Percentiles rank a stretch among this genome's conserved stretches.
phyloP scores from a whole-genome alignment of 768 basidiomycete genomes.

The Clitopilus hobsonii region DNA sequence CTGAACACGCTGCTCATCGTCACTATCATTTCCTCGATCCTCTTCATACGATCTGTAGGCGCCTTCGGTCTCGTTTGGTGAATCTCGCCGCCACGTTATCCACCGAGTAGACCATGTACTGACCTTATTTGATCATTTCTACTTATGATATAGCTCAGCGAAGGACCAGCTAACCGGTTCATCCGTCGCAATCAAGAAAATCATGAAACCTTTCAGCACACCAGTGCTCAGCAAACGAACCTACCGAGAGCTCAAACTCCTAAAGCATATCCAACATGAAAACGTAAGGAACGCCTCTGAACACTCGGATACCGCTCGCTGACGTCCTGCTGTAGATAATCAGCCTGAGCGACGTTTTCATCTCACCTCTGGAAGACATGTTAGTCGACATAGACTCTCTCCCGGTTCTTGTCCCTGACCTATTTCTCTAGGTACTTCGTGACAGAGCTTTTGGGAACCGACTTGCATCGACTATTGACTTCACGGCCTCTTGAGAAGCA shows the following conservation, averaged over 20 bases:
- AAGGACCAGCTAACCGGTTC: constrained; percentile 93
- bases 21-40: not conserved
- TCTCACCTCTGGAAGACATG: constrained; percentile 98
- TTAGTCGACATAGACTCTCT: constrained; percentile 32
- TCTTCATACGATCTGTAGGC: constrained; percentile 36
- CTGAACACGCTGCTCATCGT: constrained; percentile 2
- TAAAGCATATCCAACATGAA: constrained; percentile 98
- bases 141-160: constrained; percentile 57
- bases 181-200: constrained; percentile 99
- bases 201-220: constrained; percentile 99
- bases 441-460: constrained; percentile 96
- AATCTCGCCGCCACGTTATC: constrained; percentile 14
- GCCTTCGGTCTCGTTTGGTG: constrained; percentile 99
- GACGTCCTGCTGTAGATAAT: constrained; percentile 67
- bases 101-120: not conserved
- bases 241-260: constrained; percentile 94
- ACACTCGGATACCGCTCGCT: not conserved
- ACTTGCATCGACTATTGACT: constrained; percentile 94
- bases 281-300: constrained; percentile 54
- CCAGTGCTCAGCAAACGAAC: constrained; percentile 98
- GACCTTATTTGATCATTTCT: not conserved
- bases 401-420: constrained; percentile 3
- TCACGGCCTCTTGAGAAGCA: constrained; percentile 98
- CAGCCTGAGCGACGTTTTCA: constrained; percentile 97
- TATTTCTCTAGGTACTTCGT: constrained; percentile 83